A percentile compares a stretch with the other conserved stretches of the same genome.
Evolutionary conservation across 495 filamentous ascomycete species (phyloP).

Genomic region (Parachaetomium inaequale): DNA sequence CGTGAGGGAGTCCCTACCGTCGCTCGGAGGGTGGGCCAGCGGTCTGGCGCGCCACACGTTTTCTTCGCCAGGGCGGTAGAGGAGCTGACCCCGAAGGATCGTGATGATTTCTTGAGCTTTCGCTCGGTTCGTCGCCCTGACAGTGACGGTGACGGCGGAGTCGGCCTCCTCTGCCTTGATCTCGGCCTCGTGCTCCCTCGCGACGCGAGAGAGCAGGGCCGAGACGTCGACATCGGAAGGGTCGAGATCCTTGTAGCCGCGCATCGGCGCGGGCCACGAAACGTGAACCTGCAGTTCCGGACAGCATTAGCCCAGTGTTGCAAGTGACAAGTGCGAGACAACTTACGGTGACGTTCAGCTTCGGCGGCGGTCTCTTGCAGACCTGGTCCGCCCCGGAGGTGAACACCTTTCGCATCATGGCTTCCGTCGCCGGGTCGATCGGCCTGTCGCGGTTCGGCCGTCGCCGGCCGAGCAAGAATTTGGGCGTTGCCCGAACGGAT

Average conservation of each 20-base stretch:
- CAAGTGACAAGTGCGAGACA: neutral
- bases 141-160: conserved; percentile 8
- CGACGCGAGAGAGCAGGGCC: conserved; percentile 17
- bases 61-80: conserved; percentile 8
- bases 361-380: neutral
- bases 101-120: conserved; percentile 12
- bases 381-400: conserved; percentile 2
- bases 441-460: neutral
- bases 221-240: conserved; percentile 14
- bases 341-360: conserved; percentile 9
- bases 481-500: neutral
- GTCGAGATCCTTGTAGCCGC: conserved; percentile 20
- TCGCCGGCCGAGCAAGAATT: neutral
- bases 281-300: conserved; percentile 12
- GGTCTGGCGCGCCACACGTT: conserved; percentile 15
- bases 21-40: conserved; percentile 16
- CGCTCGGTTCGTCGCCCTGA: conserved; percentile 13
- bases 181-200: conserved; percentile 2
- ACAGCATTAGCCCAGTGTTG: neutral
- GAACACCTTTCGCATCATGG: neutral
- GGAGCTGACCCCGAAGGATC: neutral
- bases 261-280: conserved; percentile 3
- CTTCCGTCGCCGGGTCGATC: neutral
- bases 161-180: conserved; percentile 10
- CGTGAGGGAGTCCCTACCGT: neutral